phyloP scores from a whole-genome alignment of 2,329 filamentous ascomycete genomes.

The Talaromyces sp. region DNA sequence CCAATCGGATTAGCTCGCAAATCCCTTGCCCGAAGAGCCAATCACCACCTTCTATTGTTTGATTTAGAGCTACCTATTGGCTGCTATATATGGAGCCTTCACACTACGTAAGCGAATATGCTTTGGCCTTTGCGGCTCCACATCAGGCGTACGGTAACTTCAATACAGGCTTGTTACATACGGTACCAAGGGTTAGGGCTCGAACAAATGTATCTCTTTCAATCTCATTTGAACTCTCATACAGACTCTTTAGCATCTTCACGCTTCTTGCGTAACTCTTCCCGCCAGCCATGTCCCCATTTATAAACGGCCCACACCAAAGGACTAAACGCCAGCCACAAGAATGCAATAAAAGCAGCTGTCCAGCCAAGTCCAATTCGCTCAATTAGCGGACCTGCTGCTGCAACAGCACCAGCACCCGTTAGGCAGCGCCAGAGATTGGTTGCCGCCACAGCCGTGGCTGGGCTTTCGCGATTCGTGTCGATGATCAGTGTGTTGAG shows the following conservation, averaged over 20 bases:
- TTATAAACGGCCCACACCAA: conserved; percentile 23
- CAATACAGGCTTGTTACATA: not conserved
- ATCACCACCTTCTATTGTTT: not conserved
- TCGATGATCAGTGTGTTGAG: conserved; percentile 14
- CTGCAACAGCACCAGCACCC: conserved; percentile 38
- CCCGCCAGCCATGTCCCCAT: conserved; percentile 20
- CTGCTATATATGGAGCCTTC: not conserved
- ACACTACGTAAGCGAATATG: not conserved
- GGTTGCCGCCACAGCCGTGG: conserved; percentile 44
- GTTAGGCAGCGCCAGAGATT: conserved; percentile 44
- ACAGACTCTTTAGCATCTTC: not conserved
- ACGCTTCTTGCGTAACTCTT: conserved; percentile 3
- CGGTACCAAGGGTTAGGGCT: not conserved
- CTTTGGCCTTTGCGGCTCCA: not conserved
- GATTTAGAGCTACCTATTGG: not conserved
- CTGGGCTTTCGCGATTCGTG: conserved; percentile 35
- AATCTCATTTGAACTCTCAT: not conserved
- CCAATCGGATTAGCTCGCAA: not conserved
- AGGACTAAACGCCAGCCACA: conserved; percentile 25
- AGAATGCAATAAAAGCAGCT: conserved; percentile 21
- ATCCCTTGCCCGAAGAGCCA: not conserved
- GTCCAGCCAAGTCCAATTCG: conserved; percentile 29
- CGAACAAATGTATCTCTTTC: not conserved
- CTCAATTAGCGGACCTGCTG: conserved; percentile 23
- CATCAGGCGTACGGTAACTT: not conserved